Conservation (phyloP, 2,329 filamentous ascomycete genomes). For the Coniochaeta ligniaria region DNA sequence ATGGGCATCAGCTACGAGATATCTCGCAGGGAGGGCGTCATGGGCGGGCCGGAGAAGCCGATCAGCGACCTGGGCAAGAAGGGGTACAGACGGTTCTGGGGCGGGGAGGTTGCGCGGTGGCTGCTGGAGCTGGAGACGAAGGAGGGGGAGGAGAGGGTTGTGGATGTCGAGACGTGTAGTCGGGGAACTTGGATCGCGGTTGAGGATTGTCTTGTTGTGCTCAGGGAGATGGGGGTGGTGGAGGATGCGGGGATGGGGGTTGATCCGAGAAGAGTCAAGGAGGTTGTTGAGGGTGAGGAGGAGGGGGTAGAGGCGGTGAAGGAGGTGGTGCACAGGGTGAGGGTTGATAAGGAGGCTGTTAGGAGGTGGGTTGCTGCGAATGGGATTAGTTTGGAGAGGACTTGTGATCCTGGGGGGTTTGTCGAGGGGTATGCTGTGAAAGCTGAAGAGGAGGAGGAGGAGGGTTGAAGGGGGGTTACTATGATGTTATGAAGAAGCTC, state of each 20-base stretch:
- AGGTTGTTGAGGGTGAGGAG: constrained; percentile 8
- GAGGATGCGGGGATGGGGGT: constrained; percentile 44
- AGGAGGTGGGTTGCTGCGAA: constrained; percentile 60
- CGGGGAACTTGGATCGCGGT: constrained; percentile 73
- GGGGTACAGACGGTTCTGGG: constrained; percentile 83
- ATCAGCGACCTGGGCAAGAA: constrained; percentile 77
- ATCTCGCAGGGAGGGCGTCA: constrained; percentile 70
- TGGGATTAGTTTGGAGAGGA: constrained; percentile 53
- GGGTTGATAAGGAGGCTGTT: constrained; percentile 48
- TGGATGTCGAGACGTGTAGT: constrained; percentile 66
- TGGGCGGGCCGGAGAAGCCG: constrained; percentile 91
- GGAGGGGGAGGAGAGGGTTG: constrained; percentile 34
- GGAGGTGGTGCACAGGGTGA: constrained; percentile 36
- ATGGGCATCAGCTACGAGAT: constrained; percentile 95
- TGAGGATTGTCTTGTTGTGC: constrained; percentile 73
- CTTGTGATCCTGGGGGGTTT: constrained; percentile 71
- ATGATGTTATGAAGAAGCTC: neutral
- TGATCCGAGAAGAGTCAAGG: neutral
- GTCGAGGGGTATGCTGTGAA: constrained; percentile 56
- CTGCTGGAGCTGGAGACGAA: constrained; percentile 40
- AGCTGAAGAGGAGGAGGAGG: constrained; percentile 23
- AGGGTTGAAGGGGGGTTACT: neutral
- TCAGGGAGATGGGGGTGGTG: constrained; percentile 75
- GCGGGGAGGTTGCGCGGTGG: constrained; percentile 72
- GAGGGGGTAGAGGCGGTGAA: constrained; percentile 21